phyloP scores from a whole-genome alignment of 2,329 filamentous ascomycete genomes.

The Celoporthe dispersa region DNA sequence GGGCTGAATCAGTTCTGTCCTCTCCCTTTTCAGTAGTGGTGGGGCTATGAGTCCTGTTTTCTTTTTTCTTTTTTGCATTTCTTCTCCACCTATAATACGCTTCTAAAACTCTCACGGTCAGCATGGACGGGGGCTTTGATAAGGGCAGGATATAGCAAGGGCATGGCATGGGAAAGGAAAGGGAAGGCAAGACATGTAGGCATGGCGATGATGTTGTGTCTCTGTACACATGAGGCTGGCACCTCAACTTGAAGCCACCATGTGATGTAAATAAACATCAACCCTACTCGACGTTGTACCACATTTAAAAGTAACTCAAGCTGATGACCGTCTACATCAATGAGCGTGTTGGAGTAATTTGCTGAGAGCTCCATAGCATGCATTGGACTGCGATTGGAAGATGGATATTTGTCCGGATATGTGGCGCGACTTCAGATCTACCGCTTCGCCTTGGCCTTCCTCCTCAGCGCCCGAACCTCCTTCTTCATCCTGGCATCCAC shows the following conservation, averaged over 20 bases:
- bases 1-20: neutral
- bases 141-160: neutral
- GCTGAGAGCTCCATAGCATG: neutral
- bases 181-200: neutral
- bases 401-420: neutral
- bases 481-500: constrained; percentile 96
- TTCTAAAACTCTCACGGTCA: neutral
- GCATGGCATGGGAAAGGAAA: neutral
- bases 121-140: neutral
- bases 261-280: neutral
- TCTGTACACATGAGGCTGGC: neutral
- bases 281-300: neutral
- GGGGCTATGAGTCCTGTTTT: neutral
- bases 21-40: neutral
- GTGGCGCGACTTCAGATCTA: constrained; percentile 31
- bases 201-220: neutral
- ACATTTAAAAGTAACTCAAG: neutral
- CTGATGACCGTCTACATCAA: neutral
- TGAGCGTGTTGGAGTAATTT: neutral
- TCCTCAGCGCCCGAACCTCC: constrained; percentile 87
- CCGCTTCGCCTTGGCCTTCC: constrained; percentile 72
- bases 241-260: neutral
- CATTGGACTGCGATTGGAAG: neutral
- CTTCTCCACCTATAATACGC: neutral
- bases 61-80: neutral